Base-by-base conservation (phyloP, 2,329 filamentous ascomycete genomes). In the Hypoxylon sp. region DNA sequence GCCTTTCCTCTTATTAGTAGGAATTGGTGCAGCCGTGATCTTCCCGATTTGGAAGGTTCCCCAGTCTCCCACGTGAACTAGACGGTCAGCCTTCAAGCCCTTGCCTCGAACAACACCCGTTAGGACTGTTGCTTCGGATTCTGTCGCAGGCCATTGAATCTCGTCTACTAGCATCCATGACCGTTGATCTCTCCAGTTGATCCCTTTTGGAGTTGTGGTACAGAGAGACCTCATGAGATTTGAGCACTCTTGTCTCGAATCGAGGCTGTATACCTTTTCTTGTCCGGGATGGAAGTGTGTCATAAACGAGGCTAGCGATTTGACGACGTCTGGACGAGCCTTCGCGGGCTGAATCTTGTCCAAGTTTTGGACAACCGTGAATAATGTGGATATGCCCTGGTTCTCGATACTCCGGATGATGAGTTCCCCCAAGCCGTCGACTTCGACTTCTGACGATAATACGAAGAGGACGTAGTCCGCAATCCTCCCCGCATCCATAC, bases 131-230 rank as follows among this genome's bases (percentile, higher is more conserved):
- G 87, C 79, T n/a, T 84, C 81, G 1, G 81, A 79, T 9, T 81
- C 81, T 3, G 77, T 80, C 23, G 84, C 81, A 9, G 85, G 82
- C 82, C 92, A 96, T 66, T 84, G 78, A 49, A 97, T 80, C 23
- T 93, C 84, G 64, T 99, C 95, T 3, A 94, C 86, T 55, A 97
- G 78, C 88, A 99, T 91, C 91, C 95, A 99, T 68, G 92, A 96
- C 66, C 95, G 85, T 64, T 97, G 92, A 48, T 99, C 95, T 67
- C 95, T 86, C 95, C 95, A 99, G 62, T 88, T 81, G n/a, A 99
- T 85, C 0, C 95, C 95, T 78, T 96, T 98, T 9, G 95, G 94
- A 38, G 89, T 92, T 29, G 90, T 92, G 63, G 88, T 97, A 80
- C 95, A 99, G 13, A 99, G 79, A 23, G 92, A 94, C 48, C 96